Evolutionary conservation across 305 asterid species (phyloP).

Genomic region (Petunia hybrid): DNA sequence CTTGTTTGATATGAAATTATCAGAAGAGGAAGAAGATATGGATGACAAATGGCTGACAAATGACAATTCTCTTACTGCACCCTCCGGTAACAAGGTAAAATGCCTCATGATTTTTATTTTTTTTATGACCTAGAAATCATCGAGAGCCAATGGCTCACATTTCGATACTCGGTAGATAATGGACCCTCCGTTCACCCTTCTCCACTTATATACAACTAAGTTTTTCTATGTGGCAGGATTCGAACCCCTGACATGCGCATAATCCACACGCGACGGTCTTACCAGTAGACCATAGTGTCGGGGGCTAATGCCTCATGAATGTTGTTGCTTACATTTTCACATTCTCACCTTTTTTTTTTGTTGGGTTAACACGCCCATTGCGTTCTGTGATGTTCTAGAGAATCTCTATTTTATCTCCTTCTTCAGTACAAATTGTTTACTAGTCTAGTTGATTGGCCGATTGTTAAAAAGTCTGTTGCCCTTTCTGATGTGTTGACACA

Average conservation of each 20-base stretch:
- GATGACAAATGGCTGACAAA: slow-evolving; percentile 45
- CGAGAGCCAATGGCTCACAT: too few species aligned
- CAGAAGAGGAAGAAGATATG: slow-evolving; percentile 63
- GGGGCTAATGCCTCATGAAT: not conserved
- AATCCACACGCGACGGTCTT: too few species aligned
- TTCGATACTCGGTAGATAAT: too few species aligned
- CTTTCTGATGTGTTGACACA: slow-evolving; percentile 18
- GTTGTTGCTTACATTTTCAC: not conserved
- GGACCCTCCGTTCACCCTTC: too few species aligned
- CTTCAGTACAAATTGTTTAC: not conserved
- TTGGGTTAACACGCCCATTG: not conserved
- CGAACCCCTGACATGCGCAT: too few species aligned
- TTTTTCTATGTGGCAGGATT: too few species aligned
- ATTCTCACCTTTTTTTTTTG: not conserved
- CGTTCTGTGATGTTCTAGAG: not conserved
- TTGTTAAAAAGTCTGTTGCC: not conserved
- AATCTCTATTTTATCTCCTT: not conserved
- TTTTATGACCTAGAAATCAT: too few species aligned
- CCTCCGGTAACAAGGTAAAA: slow-evolving; percentile 50
- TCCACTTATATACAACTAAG: too few species aligned
- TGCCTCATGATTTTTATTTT: not conserved
- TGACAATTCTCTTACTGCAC: slow-evolving; percentile 43
- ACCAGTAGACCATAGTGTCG: too few species aligned
- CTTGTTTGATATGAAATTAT: slow-evolving; percentile 35
- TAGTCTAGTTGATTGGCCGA: not conserved